phyloP scores from a whole-genome alignment of 2,329 filamentous ascomycete species.

The Magnaporthiopsis incrustans region DNA sequence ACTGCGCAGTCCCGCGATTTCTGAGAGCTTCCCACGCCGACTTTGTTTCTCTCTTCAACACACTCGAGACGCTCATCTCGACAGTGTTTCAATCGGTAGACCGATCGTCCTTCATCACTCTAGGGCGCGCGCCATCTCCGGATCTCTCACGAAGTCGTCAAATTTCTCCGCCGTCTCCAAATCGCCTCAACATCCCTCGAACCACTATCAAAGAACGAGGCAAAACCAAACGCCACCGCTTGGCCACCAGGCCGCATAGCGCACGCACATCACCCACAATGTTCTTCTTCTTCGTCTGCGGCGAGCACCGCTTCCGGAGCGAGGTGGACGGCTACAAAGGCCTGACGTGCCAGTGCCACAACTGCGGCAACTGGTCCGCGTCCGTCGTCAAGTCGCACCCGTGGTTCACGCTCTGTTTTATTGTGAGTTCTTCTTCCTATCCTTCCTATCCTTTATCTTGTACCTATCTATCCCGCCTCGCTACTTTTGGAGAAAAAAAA shows the following conservation, averaged over 20 bases:
- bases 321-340: conserved; percentile 54
- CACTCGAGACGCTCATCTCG: neutral
- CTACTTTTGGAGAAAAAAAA: neutral
- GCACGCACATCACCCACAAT: conserved; percentile 23
- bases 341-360: conserved; percentile 54
- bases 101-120: neutral
- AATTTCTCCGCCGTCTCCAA: no score
- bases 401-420: conserved; percentile 76
- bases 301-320: conserved; percentile 53
- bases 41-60: neutral
- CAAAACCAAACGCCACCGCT: neutral
- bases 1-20: no score
- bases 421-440: conserved; percentile 34
- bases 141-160: no score
- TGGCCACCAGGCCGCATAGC: no score
- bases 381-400: conserved; percentile 55
- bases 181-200: neutral
- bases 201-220: neutral
- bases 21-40: neutral
- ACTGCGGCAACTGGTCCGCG: conserved; percentile 57
- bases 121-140: neutral
- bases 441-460: no score
- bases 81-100: neutral
- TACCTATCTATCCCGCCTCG: no score
- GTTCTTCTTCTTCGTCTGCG: conserved; percentile 56